Percentiles rank a stretch among this genome's conserved stretches.
Evolutionary conservation across 2,329 filamentous ascomycete species (phyloP).

Genomic region (Lachnellula subtilissima): DNA sequence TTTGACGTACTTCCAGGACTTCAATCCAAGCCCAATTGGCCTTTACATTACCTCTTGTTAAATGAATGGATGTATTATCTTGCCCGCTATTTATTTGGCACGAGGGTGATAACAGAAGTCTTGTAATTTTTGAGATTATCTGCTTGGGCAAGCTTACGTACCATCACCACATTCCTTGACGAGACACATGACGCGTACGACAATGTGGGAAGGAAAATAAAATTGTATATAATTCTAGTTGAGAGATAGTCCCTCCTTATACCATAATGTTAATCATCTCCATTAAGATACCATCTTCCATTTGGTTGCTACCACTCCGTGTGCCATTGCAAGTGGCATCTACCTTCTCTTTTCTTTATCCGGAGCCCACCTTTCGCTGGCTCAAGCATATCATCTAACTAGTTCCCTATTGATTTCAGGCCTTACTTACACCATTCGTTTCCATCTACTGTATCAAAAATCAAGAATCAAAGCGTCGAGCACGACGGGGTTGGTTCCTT

Average conservation of each 20-base stretch:
- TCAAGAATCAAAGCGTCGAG: no score
- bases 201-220: background rate
- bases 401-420: no score
- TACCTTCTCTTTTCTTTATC: no score
- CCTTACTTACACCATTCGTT: no score
- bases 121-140: background rate
- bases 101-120: background rate
- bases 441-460: no score
- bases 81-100: background rate
- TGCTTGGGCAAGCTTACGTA: background rate
- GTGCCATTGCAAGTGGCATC: no score
- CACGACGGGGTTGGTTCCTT: no score
- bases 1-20: slow-evolving; percentile 61
- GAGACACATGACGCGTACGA: background rate
- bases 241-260: background rate
- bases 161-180: background rate
- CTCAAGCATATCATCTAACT: no score
- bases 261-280: background rate
- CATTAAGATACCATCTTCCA: no score
- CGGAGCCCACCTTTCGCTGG: no score
- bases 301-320: no score
- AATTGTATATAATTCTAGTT: background rate
- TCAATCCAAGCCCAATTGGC: slow-evolving; percentile 43
- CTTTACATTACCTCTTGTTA: slow-evolving; percentile 34
- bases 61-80: background rate